phyloP scores from a whole-genome alignment of 2,329 filamentous ascomycete genomes.

The Berkeleyomyces rouxiae region DNA sequence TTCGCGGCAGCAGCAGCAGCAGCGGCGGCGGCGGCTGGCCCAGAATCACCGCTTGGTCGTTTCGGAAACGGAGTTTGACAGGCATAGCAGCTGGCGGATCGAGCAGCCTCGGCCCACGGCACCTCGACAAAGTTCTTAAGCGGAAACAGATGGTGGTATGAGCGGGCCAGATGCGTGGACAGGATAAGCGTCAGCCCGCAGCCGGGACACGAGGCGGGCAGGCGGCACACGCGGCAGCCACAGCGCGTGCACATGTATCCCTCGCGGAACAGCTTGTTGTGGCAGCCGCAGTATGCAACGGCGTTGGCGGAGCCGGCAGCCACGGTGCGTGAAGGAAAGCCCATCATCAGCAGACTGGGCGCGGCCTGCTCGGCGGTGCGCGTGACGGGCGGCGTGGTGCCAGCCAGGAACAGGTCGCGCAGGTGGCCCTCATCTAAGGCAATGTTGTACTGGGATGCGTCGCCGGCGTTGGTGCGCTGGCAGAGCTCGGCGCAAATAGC shows the following conservation, averaged over 20 bases:
- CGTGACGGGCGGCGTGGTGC: constrained; percentile 78
- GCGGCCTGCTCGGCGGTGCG: constrained; percentile 43
- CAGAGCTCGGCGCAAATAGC: constrained; percentile 85
- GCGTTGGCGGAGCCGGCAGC: constrained; percentile 41
- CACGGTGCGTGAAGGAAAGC: constrained; percentile 76
- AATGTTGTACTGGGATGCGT: constrained; percentile 61
- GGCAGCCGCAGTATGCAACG: constrained; percentile 73
- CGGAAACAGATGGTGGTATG: constrained; percentile 84
- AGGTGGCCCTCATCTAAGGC: constrained; percentile 66
- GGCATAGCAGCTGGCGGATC: constrained; percentile 53
- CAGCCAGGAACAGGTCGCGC: constrained; percentile 69
- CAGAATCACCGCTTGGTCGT: constrained; percentile 16
- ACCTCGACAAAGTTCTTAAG: constrained; percentile 84
- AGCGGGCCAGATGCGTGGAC: constrained; percentile 82
- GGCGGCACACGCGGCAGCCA: constrained; percentile 68
- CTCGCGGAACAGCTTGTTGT: constrained; percentile 63
- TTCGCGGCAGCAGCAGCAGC: too few relatives aligned
- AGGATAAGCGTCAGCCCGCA: constrained; percentile 87
- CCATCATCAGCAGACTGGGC: constrained; percentile 80
- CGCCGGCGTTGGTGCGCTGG: constrained; percentile 68
- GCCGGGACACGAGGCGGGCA: constrained; percentile 80
- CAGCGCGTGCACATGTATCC: constrained; percentile 89
- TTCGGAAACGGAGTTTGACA: constrained; percentile 60
- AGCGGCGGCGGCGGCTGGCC: neutral
- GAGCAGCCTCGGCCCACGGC: constrained; percentile 54